Conservation (phyloP, 148 eudicot genomes). For the Fagopyrum tataricum region DNA sequence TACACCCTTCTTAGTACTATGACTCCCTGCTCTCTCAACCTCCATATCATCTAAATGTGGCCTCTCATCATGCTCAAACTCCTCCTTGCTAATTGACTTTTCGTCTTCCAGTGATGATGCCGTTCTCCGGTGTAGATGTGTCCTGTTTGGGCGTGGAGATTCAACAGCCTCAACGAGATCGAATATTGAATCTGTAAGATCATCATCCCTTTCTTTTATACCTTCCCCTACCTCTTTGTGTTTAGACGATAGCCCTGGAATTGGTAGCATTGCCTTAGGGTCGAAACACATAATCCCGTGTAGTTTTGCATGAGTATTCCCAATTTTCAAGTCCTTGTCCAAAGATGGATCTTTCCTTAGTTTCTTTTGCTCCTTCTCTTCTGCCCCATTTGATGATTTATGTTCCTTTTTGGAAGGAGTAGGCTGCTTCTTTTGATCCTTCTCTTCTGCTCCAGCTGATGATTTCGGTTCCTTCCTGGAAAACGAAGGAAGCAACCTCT, state of each 20-base stretch:
- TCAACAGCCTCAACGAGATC: constrained; percentile 28
- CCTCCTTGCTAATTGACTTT: constrained; percentile 28
- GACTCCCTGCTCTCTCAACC: constrained; percentile 22
- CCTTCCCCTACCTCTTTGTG: constrained; percentile 21
- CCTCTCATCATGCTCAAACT: constrained; percentile 28
- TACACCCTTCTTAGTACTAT: constrained; percentile 37
- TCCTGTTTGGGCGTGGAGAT: constrained; percentile 13
- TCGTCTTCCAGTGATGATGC: constrained; percentile 30
- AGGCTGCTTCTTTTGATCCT: background rate
- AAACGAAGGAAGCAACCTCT: constrained; percentile 4
- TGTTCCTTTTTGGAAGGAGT: background rate
- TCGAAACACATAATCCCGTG: constrained; percentile 36
- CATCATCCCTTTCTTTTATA: constrained; percentile 45
- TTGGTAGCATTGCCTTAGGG: constrained; percentile 30
- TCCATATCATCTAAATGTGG: constrained; percentile 38
- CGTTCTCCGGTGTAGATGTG: constrained; percentile 18
- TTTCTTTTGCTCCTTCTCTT: constrained; percentile 18
- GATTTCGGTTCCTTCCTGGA: background rate
- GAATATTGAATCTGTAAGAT: constrained; percentile 63
- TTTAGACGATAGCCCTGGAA: constrained; percentile 20
- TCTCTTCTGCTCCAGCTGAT: background rate
- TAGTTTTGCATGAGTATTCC: constrained; percentile 9
- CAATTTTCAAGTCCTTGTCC: constrained; percentile 27
- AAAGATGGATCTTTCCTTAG: constrained; percentile 19
- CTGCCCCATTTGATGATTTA: background rate